Evolutionary conservation across 768 basidiomycete species (phyloP), one percentile per base, ranked within the genome.

Genomic region (Leccinum rimulosum): DNA sequence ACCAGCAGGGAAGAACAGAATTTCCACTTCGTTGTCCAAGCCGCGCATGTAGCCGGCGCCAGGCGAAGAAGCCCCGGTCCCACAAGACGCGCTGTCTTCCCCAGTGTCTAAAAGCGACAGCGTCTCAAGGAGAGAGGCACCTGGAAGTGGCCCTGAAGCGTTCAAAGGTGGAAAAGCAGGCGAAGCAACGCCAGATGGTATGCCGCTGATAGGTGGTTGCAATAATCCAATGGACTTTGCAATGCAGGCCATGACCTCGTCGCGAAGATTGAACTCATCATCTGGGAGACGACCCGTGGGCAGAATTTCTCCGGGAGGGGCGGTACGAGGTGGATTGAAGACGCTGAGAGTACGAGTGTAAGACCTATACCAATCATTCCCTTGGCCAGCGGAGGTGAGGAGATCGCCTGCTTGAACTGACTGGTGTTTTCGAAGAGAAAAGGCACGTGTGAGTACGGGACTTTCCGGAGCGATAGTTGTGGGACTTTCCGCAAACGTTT

Each of bases 201-300:
- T 79, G 45, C 82, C 85, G 56, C 87, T 89, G 19, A 91, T 73
- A 3, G 93, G 87, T 4, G 95, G 91, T 63, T 97, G 95, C 25
- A 93, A 76, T 12, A 99, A 80, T 4, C 97, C 97, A 58, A 99
- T 98, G 2, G 94, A 96, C 72, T 96, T 95, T 1, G 96, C 95
- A 60, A 99, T 95, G 72, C 93, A 96, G 1, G 91, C 89, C 93
- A 98, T 95, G 33, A 99, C 95, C 64, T 93, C 95, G 64, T 95
- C 93, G 36, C 93, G 84, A n/a, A 98, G 83, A 71, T 98, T 93
- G 64, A 98, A 95, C 22, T 95, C 93, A 27, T 88, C 89, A 8
- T 76, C 77, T 33, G 79, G 72, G 54, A 71, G 58, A 57, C 53
- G 62, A 27, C 66, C 54, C 59, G 70, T 54, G 56, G 69, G 55